Evolutionary conservation across 2,329 filamentous ascomycete species (phyloP), one percentile per base, ranked within the genome.

Genomic region (Monilinia laxa): DNA sequence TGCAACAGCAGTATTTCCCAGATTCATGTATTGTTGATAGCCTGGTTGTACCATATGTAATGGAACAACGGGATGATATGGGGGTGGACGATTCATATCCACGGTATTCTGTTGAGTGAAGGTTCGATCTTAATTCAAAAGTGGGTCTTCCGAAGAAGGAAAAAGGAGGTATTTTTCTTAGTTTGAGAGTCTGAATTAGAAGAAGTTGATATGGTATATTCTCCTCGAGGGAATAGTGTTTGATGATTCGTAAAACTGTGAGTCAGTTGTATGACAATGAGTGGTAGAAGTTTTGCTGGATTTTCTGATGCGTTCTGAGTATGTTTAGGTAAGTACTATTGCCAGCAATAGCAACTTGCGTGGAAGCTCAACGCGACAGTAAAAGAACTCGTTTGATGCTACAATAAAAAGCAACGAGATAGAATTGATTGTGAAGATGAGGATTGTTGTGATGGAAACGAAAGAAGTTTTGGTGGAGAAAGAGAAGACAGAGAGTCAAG

Each of bases 361-460:
- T 49, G 28, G 10, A 65, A 53, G 63, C 47, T 60, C 55, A 31
- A 42, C 45, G 47, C 28, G 45, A 60, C 54, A 53, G 35, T 25
- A 52, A 53, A 20, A 38, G 25, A 40, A n/a, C 31, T 35, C 25
- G 35, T 42, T 59, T 45, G 54, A 51, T 53, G 45, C 49, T 60
- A 60, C 55, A 60, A 52, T 23, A 47, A n/a, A 40, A 66, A 54
- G 64, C 20, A 66, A 66, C 25, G 55, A 35, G n/a, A 31, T n/a
- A 23, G 12, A 31, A 47, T 53, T 49, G 31, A 60, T 60, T 20
- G 55, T 40, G 20, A 25, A 2, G 18, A 42, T 28, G 55, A 14
- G 20, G 35, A 59, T 60, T 54, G 12, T 16, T n/a, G 12, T 25
- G 5, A 31, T 23, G 31, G 45, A 35, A 20, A 45, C 2, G 16